A percentile compares a stretch with the other conserved stretches of the same genome.
Evolutionary conservation across 116 monocot genomes (phyloP).

Genomic region (Iris pallida): DNA sequence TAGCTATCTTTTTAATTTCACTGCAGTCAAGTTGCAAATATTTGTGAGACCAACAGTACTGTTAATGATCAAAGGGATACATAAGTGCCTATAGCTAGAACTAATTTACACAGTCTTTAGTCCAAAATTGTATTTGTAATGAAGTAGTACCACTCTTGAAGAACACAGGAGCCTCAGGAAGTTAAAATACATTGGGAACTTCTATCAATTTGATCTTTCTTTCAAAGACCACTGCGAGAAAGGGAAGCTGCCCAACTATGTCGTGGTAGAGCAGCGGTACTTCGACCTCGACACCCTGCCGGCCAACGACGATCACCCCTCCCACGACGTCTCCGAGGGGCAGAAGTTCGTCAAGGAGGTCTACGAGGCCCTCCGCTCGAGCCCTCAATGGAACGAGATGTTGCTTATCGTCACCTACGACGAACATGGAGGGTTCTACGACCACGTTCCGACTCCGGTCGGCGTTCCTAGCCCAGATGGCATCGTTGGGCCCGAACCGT

Average conservation of each 20-base stretch:
- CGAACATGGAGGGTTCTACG: conserved; percentile 95
- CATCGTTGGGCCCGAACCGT: conserved; percentile 63
- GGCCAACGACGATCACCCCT: conserved; percentile 92
- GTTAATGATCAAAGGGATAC: too few relatives aligned
- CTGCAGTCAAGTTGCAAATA: too few relatives aligned
- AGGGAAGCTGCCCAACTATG: conserved; percentile 93
- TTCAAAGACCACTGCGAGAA: conserved; percentile 82
- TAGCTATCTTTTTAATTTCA: too few relatives aligned
- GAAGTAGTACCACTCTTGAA: neutral
- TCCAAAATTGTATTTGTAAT: neutral
- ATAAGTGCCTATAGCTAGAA: too few relatives aligned
- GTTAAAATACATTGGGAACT: conserved; percentile 54
- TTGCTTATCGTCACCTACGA: conserved; percentile 79
- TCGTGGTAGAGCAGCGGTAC: conserved; percentile 86
- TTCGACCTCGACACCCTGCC: conserved; percentile 76
- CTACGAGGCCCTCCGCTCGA: conserved; percentile 81
- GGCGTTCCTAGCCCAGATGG: conserved; percentile 79
- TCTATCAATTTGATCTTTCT: conserved; percentile 66
- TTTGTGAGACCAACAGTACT: too few relatives aligned
- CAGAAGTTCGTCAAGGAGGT: conserved; percentile 89
- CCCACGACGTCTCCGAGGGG: conserved; percentile 81
- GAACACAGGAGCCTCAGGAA: conserved; percentile 64
- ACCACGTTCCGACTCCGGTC: conserved; percentile 74
- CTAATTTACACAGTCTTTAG: neutral
- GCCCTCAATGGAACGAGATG: conserved; percentile 89